phyloP scores from a whole-genome alignment of 2,329 filamentous ascomycete genomes.

The Xylariales sp. region DNA sequence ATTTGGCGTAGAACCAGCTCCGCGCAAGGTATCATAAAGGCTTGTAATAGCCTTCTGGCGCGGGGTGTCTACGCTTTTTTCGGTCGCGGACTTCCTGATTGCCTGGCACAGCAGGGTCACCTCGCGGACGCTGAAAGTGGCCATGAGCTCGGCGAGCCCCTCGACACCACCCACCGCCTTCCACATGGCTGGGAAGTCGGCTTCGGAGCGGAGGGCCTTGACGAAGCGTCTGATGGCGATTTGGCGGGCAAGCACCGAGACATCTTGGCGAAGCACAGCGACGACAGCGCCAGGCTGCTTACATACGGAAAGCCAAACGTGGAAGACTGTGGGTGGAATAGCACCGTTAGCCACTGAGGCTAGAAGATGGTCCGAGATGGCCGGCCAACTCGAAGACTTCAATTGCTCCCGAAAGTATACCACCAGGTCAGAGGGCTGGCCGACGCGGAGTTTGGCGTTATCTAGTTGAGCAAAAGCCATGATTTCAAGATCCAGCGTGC shows the following conservation, averaged over 20 bases:
- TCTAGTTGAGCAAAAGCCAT: too few relatives aligned
- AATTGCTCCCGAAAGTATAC: conserved; percentile 1
- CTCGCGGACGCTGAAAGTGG: conserved; percentile 6
- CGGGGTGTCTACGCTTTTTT: not conserved
- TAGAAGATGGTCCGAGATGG: conserved; percentile 7
- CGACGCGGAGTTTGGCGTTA: conserved; percentile 1
- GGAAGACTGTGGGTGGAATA: conserved; percentile 9
- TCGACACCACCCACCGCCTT: not conserved
- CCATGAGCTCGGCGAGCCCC: conserved; percentile 5
- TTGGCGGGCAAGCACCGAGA: conserved; percentile 9
- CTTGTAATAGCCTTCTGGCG: not conserved
- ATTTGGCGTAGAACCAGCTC: not conserved
- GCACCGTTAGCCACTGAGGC: conserved; percentile 7
- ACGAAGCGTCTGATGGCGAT: conserved; percentile 12
- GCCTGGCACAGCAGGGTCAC: conserved; percentile 3
- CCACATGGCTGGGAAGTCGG: conserved; percentile 6
- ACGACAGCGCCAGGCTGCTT: conserved; percentile 9
- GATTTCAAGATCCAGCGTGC: too few relatives aligned
- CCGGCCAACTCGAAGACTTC: not conserved
- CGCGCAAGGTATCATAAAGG: conserved; percentile 3
- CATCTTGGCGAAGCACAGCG: conserved; percentile 7
- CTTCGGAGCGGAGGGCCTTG: conserved; percentile 5
- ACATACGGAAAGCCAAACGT: conserved; percentile 13
- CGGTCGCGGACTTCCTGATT: not conserved
- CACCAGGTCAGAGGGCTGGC: conserved; percentile 1